Evolutionary conservation across 495 filamentous ascomycete genomes (phyloP), one percentile per base, ranked within the genome.

Genomic region (Astrocystis sublimbata): DNA sequence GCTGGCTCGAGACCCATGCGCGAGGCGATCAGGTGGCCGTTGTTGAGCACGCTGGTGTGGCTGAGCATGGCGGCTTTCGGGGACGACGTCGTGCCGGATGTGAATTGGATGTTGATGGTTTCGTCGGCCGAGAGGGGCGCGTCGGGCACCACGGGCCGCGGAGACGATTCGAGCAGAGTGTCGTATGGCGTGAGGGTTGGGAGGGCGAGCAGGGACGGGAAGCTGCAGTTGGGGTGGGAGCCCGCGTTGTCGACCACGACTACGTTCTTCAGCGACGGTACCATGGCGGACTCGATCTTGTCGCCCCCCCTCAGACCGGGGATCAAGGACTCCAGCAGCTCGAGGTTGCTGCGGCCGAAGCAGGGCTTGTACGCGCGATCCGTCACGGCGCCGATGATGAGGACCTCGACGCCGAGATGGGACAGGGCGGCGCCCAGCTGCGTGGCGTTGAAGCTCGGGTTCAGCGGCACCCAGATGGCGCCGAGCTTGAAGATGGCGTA

Each of bases 31-130:
- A 88, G 85, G 7, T 81, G 82, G 33, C 92, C 92, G 71, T 97
- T 97, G 72, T 98, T 98, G 41, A 98, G 79, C 62, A 98, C 96
- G 10, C 83, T 86, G 7, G 79, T 82, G 74, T 98, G 94, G 6
- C 83, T 88, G 4, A 98, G 82, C 75, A 92, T 96, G 1, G 93
- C 92, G 0, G 94, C 94, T 78, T 98, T 98, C 2, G 94, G 94
- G 69, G 83, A 78, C 0, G 87, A 88, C 0, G 93, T 98, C 6
- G 93, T 98, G 28, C 93, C 94, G 6, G 90, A 93, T 7, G 94
- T 98, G 75, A 97, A 98, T 70, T 98, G 94, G 65, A 98, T 96
- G 71, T 97, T 97, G 45, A 96, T 86, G 3, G 90, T 85, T 15
- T 98, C 94, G 60, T 86, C 68, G 0, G 85, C 78, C 12, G 79